A percentile compares a stretch with the other conserved stretches of the same genome.
Evolutionary conservation across 192 early-diverging fungal species (phyloP).

Genomic region (Dispira simplex): DNA sequence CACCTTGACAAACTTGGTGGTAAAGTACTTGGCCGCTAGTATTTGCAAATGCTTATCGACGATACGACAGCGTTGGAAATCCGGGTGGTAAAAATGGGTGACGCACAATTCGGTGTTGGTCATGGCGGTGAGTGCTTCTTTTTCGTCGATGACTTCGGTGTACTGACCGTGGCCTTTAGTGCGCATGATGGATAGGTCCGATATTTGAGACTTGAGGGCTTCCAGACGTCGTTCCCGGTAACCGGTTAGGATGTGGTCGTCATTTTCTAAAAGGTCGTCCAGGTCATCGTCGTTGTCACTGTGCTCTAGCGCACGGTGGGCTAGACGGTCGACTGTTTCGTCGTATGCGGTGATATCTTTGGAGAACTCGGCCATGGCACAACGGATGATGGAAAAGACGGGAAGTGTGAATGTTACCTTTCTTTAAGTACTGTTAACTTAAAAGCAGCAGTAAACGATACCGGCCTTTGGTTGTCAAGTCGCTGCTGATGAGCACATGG

Average conservation of each 20-base stretch:
- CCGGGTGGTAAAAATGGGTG: conserved; percentile 80
- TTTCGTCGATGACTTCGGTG: conserved; percentile 57
- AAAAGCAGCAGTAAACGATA: too few species aligned
- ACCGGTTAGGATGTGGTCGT: conserved; percentile 50
- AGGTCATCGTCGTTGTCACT: conserved; percentile 47
- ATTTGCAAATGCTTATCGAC: conserved; percentile 75
- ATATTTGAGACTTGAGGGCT: conserved; percentile 70
- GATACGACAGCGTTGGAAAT: conserved; percentile 87
- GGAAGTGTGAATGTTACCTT: not conserved
- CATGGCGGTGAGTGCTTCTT: conserved; percentile 69
- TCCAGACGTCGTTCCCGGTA: conserved; percentile 74
- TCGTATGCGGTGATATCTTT: not conserved
- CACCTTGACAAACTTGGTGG: conserved; percentile 78
- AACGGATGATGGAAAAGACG: not conserved
- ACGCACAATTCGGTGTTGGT: conserved; percentile 54
- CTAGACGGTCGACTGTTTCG: not conserved
- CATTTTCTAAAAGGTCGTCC: conserved; percentile 66
- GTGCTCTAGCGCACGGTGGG: conserved; percentile 7
- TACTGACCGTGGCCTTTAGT: conserved; percentile 62
- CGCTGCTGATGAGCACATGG: too few species aligned
- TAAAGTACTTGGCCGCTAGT: conserved; percentile 64
- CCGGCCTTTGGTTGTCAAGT: too few species aligned
- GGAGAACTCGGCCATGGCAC: not conserved
- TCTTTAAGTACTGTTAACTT: too few species aligned
- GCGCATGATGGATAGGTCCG: conserved; percentile 38